Base-by-base conservation (phyloP, 495 filamentous ascomycete species). In the Amniculicola lignicola region DNA sequence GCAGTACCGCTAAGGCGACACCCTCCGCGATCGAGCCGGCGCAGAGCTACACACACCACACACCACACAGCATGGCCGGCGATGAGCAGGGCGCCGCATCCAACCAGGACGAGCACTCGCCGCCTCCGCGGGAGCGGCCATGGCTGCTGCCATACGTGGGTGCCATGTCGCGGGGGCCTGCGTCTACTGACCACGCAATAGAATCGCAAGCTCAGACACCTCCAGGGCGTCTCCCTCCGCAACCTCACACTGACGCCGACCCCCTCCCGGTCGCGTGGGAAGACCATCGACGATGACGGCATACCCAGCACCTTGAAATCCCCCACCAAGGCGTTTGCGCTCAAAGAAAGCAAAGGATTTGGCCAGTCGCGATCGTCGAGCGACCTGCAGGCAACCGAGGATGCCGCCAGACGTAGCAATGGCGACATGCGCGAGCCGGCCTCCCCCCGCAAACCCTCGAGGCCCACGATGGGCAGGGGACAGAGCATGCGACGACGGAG, bases 201-300 rank as follows among this genome's bases (percentile, higher is more conserved):
- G 82, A 96, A 94, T 67, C 84, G 90, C 61, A 91, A 86, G 68
- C 77, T 98, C 23, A 83, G 93, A 45, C 90, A 96, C 74, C 77
- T 98, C 14, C 83, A 87, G 58, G 89, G 88, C 45, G 83, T 98
- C 42, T 90, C 86, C 40, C 72, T 96, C 19, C 88, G 93, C 42
- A 98, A 96, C 68, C 74, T 96, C 29, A 79, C 82, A 49, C 82
- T 61, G 91, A 42, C 70, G 70, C 19, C 75, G 65, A 16, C 59
- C 52, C 72, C 16, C 72, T 25, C 43, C 22, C 39, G 81, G 36
- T 71, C 79, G 46, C 81, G 82, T 42, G 81, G 86, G 36, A 86
- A 81, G 62, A 90, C 92, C 19, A 83, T 87, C 67, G 90, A 95
- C 69, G 92, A 96, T 66, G 87, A 87, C 47, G 87, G 84, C 46